Conservation (phyloP, 345 rosid genomes). For the Arabidopsis thaliana region TAIR10.1 NC_003071.7:12222001-12222500, state of each 20-base stretch:
- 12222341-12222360: constrained; percentile 49
- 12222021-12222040: constrained; percentile 47
- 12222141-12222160: constrained; percentile 77
- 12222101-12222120: constrained; percentile 25
- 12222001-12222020: constrained; percentile 45
- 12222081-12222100: constrained; percentile 16
- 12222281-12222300: constrained; percentile 92
- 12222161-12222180: constrained; percentile 71
- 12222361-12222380: constrained; percentile 51
- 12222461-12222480: constrained; percentile 45
- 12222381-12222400: constrained; percentile 49
- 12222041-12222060: constrained; percentile 46
- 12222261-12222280: constrained; percentile 75
- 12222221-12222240: constrained; percentile 57
- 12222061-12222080: constrained; percentile 48
- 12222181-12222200: constrained; percentile 73
- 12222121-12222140: constrained; percentile 78
- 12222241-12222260: constrained; percentile 57
- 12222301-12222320: constrained; percentile 54
- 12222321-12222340: constrained; percentile 48
- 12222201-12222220: constrained; percentile 56
- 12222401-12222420: constrained; percentile 52
- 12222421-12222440: constrained; percentile 59
- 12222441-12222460: constrained; percentile 55
- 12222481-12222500: constrained; percentile 61